Base-by-base conservation (phyloP, 352 stramenopile species). In the Phytophthora cajani region DNA sequence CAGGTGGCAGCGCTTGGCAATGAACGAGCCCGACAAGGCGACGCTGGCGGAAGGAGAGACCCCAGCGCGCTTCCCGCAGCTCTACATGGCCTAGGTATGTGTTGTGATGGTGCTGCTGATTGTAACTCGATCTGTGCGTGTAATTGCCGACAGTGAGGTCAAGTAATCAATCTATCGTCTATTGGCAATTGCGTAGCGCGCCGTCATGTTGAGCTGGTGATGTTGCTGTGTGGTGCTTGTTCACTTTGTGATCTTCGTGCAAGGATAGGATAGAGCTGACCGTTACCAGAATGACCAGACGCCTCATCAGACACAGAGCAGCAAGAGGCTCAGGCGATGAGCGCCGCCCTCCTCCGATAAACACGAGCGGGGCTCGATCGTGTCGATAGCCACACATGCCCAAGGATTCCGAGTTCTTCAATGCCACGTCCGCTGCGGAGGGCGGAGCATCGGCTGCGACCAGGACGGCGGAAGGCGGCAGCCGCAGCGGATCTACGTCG, bases 1-100 rank as follows among this genome's bases (percentile, higher is more conserved):
- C 57, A 74, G 81, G 33, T 91, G 80, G 83, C 77, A 80, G 33
- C 75, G 84, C 46, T 69, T 91, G 55, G 60, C 50, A n/a, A 82
- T 88, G 72, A 72, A 67, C 16, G 27, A 78, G 10, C 69, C 68
- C 6, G 68, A 84, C 32, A 73, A 76, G 54, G 58, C 66, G 23
- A 63, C 70, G 53, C 47, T 71, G 49, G 63, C 32, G 11, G 65
- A 75, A 30, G 78, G 72, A 53, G 52, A 77, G 54, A 69, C 72
- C 0, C 71, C 67, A 7, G 58, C 69, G 38, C 71, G 78, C 42
- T 78, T 86, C 50, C 81, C 81, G n/a, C 66, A 79, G 44, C 64
- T 85, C 3, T 74, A 69, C 58, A 66, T 85, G 64, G 53, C 50
- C 47, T 72, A 77, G 27, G 38, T 71, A 53, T 69, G 55, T 72